Evolutionary conservation across 2,329 filamentous ascomycete genomes (phyloP).

Genomic region (Penicillium sp.): DNA sequence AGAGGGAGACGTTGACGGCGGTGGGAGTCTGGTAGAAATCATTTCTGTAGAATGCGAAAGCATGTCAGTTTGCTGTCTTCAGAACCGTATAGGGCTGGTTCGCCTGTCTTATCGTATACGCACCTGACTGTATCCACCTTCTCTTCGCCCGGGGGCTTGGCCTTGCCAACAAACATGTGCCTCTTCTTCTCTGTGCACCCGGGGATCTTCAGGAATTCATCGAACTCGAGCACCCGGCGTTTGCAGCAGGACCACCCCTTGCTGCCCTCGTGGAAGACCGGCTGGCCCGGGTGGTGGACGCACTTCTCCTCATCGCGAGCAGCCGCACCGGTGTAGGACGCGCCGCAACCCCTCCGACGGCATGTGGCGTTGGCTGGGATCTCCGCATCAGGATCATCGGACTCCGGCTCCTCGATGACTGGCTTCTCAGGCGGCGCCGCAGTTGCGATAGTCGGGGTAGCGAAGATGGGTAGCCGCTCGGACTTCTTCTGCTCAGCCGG

Average conservation of each 20-base stretch:
- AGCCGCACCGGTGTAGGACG: constrained; percentile 58
- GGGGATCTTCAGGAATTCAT: constrained; percentile 94
- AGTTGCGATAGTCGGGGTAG: constrained; percentile 29
- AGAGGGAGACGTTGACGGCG: constrained; percentile 84
- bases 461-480: constrained; percentile 23
- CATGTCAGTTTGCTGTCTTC: constrained; percentile 4
- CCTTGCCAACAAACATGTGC: constrained; percentile 79
- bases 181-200: constrained; percentile 79
- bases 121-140: constrained; percentile 74
- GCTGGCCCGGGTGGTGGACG: constrained; percentile 81
- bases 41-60: constrained; percentile 49
- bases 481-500: constrained; percentile 17
- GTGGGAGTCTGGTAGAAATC: constrained; percentile 94
- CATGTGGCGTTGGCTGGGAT: constrained; percentile 74
- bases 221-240: constrained; percentile 89
- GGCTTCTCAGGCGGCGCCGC: constrained; percentile 34
- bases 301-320: constrained; percentile 71
- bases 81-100: not conserved
- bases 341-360: constrained; percentile 71
- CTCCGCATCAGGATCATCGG: constrained; percentile 73
- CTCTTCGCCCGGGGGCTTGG: constrained; percentile 69
- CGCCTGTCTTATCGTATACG: constrained; percentile 24
- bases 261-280: constrained; percentile 96
- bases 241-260: constrained; percentile 99
- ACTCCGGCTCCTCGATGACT: constrained; percentile 67